Evolutionary conservation across 1,284 basidiomycete species (phyloP), one percentile per base, ranked within the genome.

Genomic region (Tetrapyrgos nigripes): DNA sequence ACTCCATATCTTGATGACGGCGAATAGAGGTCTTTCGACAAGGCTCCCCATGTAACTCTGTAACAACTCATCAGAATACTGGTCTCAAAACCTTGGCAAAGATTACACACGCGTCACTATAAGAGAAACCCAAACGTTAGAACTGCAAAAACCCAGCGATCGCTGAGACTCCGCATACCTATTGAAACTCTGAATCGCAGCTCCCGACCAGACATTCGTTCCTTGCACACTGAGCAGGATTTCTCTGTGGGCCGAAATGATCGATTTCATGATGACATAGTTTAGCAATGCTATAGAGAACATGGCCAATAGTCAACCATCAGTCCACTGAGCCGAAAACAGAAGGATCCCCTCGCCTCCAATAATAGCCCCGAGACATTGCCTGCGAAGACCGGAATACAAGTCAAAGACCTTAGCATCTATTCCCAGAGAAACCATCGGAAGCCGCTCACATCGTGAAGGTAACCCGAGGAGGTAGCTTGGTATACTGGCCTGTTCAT

Each of bases 121-220:
- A 53, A n/a, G n/a, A n/a, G n/a, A n/a, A 24, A 14, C n/a, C n/a
- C n/a, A 14, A 45, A 8, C 6, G 33, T 44, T 14, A 57, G 28
- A 31, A 29, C 27, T 19, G 1, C 21, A 21, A 33, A 40, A n/a
- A n/a, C n/a, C n/a, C 23, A 28, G 6, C 27, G 29, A 31, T 4
- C 35, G 8, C 6, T 17, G 13, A 29, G 6, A 6, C 11, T 43
- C 2, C 23, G 19, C 76, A 26, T 69, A 73, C 62, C 82, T 85
- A 73, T 89, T 89, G 64, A 80, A 73, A 44, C 73, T 76, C 64
- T 85, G 84, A 1, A 79, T 71, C 6, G 76, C 74, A 62, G 83
- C 79, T 0, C 83, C 84, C 59, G 81, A 84, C 86, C 86, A 88
- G 29, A 87, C 74, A 57, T 83, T 83, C 2, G 82, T 86, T 21